Percentiles rank a stretch among this genome's conserved stretches.
phyloP scores from a whole-genome alignment of 139 green algal species.

The Volvox reticuliferus region DNA sequence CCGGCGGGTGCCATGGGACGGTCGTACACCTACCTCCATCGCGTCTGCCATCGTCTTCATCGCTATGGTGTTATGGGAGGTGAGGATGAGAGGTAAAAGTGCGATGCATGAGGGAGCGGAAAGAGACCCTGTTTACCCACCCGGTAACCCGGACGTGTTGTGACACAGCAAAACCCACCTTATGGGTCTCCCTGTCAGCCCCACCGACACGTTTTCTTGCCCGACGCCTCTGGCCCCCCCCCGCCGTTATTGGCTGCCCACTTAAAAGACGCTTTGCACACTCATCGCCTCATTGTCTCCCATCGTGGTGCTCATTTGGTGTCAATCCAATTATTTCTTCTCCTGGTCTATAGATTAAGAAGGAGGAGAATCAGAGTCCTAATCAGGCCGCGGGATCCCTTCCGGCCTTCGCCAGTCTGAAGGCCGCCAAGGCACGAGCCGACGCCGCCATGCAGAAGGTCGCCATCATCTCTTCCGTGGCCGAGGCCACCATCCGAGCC shows the following conservation, averaged over 20 bases:
- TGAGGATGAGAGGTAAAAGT: background rate
- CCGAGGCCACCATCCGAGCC: slow-evolving; percentile 70
- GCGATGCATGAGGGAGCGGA: too few species aligned
- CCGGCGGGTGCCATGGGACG: slow-evolving; percentile 71
- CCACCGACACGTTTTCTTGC: too few species aligned
- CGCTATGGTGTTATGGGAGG: slow-evolving; percentile 64
- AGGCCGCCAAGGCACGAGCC: background rate
- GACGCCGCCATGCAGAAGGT: slow-evolving; percentile 58
- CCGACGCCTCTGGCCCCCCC: too few species aligned
- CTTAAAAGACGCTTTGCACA: too few species aligned
- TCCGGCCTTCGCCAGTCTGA: background rate
- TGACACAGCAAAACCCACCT: too few species aligned
- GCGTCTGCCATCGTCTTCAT: slow-evolving; percentile 82
- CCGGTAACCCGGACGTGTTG: too few species aligned
- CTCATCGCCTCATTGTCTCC: too few species aligned
- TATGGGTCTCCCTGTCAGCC: too few species aligned
- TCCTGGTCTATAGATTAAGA: background rate
- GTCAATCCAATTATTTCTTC: too few species aligned
- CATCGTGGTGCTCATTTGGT: too few species aligned
- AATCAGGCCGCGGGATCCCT: background rate
- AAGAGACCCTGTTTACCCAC: too few species aligned
- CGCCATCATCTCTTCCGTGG: slow-evolving; percentile 63
- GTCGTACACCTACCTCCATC: slow-evolving; percentile 77
- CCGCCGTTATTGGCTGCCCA: too few species aligned
- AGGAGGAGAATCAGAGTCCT: background rate